Evolutionary conservation across 352 stramenopile genomes (phyloP), one percentile per base, ranked within the genome.

Genomic region (Pythium monospermum): DNA sequence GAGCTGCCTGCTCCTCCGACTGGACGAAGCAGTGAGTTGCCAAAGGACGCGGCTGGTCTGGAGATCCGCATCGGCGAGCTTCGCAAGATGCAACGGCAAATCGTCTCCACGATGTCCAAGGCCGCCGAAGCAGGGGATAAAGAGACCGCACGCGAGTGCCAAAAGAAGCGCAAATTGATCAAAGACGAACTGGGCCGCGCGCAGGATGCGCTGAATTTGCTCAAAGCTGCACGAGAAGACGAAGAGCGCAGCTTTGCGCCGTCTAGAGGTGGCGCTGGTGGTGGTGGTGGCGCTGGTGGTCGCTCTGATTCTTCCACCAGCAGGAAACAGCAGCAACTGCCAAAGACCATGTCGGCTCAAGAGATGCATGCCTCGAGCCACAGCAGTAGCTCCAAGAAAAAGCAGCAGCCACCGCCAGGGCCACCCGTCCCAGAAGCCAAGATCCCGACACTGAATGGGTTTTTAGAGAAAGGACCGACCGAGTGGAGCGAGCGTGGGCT

Each of bases 391-490:
- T 46, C 18, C 43, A 35, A 27, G 19, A 55, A 54, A 36, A 73
- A 64, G 31, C 57, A 56, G 18, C 65, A 53, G 23, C 46, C 49
- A 18, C 30, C 36, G n/a, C 10, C 33, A 25, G n/a, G 37, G 31
- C 43, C 25, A 26, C 16, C 43, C 5, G 59, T 13, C 8, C 7
- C 65, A 25, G 69, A 79, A 11, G 41, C 48, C 10, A 84, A 81
- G 41, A 88, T 92, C 67, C 82, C 79, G 27, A 89, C 81, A 49
- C 53, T 89, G 6, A 74, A 47, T 38, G 82, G 82, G 0, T 92
- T 90, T 57, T 61, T 94, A 48, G 83, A 91, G 23, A 94, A 94
- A 62, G 83, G 83, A 1, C 83, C 83, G n/a, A 92, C 81, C 7
- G 81, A 94, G 35, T 94, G 81, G 79, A 87, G 78, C 28, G 71